Evolutionary conservation across 768 basidiomycete species (phyloP), one percentile per base, ranked within the genome.

Genomic region (Tephrocybe rancida): DNA sequence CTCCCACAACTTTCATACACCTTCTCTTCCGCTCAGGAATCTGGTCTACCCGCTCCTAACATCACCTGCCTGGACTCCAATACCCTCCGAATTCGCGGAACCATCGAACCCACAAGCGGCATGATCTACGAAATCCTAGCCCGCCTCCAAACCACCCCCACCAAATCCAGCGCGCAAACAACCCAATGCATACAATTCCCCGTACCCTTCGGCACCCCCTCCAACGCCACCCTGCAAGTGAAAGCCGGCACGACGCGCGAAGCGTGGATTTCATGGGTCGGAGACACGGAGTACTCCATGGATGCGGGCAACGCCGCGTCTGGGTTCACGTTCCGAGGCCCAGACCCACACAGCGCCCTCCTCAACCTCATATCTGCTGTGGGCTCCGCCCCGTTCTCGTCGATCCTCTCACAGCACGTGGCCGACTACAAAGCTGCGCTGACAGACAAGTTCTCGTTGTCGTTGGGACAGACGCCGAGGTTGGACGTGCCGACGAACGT

Each of bases 111-210:
- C 1, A 52, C 64, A 22, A 79, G 82, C 0, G 84, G 88, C n/a
- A 89, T 90, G 88, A 61, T 78, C 3, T 91, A 86, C 63, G 88
- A 90, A 59, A 64, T 91, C 16, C 68, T 90, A 34, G 82, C 73
- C 14, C 79, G 75, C 43, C 79, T 80, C 0, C 59, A 61, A 9
- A 62, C 67, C 8, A 58, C 61, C 1, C 39, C 60, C 8, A 52
- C 61, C 18, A 53, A 50, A 6, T 41, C 67, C 4, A 59, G 57
- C n/a, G 19, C 56, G 4, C 49, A 62, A 22, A 57, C 57, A 2
- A 50, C 70, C 1, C 63, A 60, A 55, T 76, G 74, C 45, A 62
- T 67, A 14, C 70, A 72, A 53, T 52, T 63, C 35, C 69, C 71
- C 3, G 68, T 69, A 18, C 35, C 66, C 1, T 67, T 46, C 16